Percentiles rank a stretch among this genome's conserved stretches.
Conservation (phyloP, 371 early-diverging fungal species). For the Basidiobolus meristosporus region DNA sequence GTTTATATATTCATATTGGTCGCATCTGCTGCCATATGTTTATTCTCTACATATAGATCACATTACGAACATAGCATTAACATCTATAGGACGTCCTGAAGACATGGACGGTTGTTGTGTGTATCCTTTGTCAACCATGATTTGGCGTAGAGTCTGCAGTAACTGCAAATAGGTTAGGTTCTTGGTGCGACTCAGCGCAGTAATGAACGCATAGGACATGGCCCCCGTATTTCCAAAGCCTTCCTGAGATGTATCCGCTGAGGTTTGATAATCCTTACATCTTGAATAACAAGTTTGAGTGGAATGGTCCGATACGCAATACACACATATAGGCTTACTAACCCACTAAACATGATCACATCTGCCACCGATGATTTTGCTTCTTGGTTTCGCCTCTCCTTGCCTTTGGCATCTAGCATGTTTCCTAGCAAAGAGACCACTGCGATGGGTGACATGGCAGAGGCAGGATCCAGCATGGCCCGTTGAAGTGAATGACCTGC, state of each 20-base stretch:
- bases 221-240: slow-evolving; percentile 59
- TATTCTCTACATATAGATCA: no score
- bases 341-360: slow-evolving; percentile 72
- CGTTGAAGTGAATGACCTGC: slow-evolving; percentile 21
- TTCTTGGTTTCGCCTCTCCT: slow-evolving; percentile 12
- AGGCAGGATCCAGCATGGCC: slow-evolving; percentile 15
- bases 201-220: slow-evolving; percentile 68
- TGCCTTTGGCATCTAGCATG: slow-evolving; percentile 5
- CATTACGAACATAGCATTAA: slow-evolving; percentile 41
- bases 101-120: slow-evolving; percentile 70
- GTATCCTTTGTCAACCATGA: slow-evolving; percentile 39
- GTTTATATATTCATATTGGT: no score
- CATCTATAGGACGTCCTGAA: slow-evolving; percentile 58
- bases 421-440: slow-evolving; percentile 20
- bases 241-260: slow-evolving; percentile 55
- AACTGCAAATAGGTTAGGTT: slow-evolving; percentile 53
- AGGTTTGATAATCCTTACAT: slow-evolving; percentile 81
- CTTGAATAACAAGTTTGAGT: slow-evolving; percentile 10
- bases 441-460: no score
- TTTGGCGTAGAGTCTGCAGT: slow-evolving; percentile 41
- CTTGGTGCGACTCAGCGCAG: slow-evolving; percentile 35
- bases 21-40: no score
- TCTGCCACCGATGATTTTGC: slow-evolving; percentile 46
- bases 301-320: neutral
- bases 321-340: slow-evolving; percentile 1